A percentile compares a stretch with the other conserved stretches of the same genome.
These are phyloP conservation scores for Biancaea sappan DNA, from an alignment of 306 rosid species.

Conservation along the genomic window DNA sequence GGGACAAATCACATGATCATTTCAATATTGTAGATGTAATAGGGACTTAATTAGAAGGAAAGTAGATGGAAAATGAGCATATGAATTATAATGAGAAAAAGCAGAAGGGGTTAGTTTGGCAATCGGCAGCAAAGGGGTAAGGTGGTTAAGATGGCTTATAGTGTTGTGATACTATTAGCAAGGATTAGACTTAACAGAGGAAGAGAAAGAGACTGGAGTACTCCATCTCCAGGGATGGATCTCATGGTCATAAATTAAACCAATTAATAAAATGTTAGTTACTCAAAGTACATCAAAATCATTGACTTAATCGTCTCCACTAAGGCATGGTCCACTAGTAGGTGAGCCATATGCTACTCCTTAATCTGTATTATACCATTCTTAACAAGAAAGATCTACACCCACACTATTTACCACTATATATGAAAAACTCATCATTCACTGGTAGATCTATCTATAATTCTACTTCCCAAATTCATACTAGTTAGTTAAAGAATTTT, in stretches of 20 bases:
- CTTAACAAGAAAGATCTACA: slow-evolving; percentile 3
- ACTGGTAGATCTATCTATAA: neutral
- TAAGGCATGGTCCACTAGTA: slow-evolving; percentile 34
- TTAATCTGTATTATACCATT: slow-evolving; percentile 19
- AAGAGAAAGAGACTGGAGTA: slow-evolving; percentile 5
- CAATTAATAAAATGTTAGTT: slow-evolving; percentile 33
- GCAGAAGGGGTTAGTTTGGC: neutral
- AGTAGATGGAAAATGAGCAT: neutral
- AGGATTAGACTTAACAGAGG: neutral
- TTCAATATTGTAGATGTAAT: neutral
- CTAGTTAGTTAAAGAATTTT: too few relatives aligned
- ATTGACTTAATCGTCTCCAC: slow-evolving; percentile 36
- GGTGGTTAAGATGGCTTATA: slow-evolving; percentile 30
- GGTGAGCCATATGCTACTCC: slow-evolving; percentile 29
- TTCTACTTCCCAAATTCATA: slow-evolving; percentile 12
- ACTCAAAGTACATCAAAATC: slow-evolving; percentile 37
- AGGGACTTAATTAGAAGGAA: neutral
- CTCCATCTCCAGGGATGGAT: neutral
- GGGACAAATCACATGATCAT: slow-evolving; percentile 26
- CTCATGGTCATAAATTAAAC: slow-evolving; percentile 31
- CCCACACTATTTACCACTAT: neutral
- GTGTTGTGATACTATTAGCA: slow-evolving; percentile 23
- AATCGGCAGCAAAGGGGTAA: slow-evolving; percentile 14
- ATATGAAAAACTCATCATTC: neutral
- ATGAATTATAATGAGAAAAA: neutral